Base-by-base conservation (phyloP, 2,329 filamentous ascomycete genomes). In the Clonostachys sp. region DNA sequence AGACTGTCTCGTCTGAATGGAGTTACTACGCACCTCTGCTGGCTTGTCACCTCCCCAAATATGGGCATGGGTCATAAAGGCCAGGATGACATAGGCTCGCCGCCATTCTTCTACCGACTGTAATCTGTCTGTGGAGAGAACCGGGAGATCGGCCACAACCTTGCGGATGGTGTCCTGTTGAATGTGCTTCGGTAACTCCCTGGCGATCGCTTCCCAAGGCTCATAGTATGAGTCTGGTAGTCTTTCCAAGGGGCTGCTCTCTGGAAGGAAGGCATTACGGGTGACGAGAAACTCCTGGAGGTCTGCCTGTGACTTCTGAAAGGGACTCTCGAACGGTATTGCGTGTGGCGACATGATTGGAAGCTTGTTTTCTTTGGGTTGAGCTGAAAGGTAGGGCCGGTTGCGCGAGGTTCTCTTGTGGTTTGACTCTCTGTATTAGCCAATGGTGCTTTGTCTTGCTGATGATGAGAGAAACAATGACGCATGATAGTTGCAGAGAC, bases 31-130 rank as follows among this genome's bases (percentile, higher is more conserved):
- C 57, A 90, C 88, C 68, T 94, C 87, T 51, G 78, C 75, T 3
- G 91, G 87, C 47, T 73, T 77, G 41, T 88, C 80, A 18, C 87
- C 89, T 48, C 90, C 89, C 92, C 92, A 97, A 17, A 96, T 83
- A 65, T 96, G 95, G 10, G 82, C 85, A 65, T 97, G 90, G 1
- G 89, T 77, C 47, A 95, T 77, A 58, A 95, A 94, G 0, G 80
- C 82, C 40, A 96, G 72, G 8, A 95, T 74, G 4, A 84, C 77
- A 64, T 95, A 95, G 47, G 90, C 90, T 55, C 91, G 76, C 53
- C 86, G 77, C 89, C 89, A 95, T 70, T 95, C 87, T 2, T 78
- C 67, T 55, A 89, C 83, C 3, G 75, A 77, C 5, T 65, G 62
- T 6, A 96, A 72, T 6, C 76, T 71, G 16, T 80, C 73, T 1